These are phyloP conservation scores for Coemansia sp. DNA, from an alignment of 192 early-diverging fungal species.

Conservation along the genomic window DNA sequence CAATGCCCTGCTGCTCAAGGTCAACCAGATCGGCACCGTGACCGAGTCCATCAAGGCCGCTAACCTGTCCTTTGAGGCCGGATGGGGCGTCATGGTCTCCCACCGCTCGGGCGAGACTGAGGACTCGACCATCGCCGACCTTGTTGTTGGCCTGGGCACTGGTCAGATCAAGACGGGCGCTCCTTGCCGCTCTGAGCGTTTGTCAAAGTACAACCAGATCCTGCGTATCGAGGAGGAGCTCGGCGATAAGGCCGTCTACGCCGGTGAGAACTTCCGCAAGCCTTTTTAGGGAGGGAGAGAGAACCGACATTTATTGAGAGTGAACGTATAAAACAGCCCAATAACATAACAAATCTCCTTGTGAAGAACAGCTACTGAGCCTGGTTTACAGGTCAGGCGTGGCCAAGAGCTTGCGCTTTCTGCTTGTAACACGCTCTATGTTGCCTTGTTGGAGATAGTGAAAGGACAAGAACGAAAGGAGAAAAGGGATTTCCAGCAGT, in stretches of 20 bases:
- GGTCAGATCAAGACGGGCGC: slow-evolving; percentile 99
- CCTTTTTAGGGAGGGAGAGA: slow-evolving; percentile 39
- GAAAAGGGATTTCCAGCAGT: too few relatives aligned
- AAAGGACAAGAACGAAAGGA: too few relatives aligned
- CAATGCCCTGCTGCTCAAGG: slow-evolving; percentile 94
- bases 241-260: slow-evolving; percentile 87
- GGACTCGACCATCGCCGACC: slow-evolving; percentile 94
- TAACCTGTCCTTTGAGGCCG: slow-evolving; percentile 71
- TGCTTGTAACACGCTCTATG: too few relatives aligned
- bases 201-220: slow-evolving; percentile 99
- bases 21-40: slow-evolving; percentile 98
- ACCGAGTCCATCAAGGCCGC: slow-evolving; percentile 92
- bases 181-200: slow-evolving; percentile 93
- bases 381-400: too few relatives aligned
- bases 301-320: background rate
- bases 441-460: too few relatives aligned
- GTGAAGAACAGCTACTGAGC: too few relatives aligned
- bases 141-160: slow-evolving; percentile 92
- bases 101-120: slow-evolving; percentile 99
- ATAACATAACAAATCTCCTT: too few relatives aligned
- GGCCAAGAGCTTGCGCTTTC: too few relatives aligned
- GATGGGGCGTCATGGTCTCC: slow-evolving; percentile 99
- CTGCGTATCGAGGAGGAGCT: slow-evolving; percentile 98
- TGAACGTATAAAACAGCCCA: too few relatives aligned
- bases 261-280: slow-evolving; percentile 88